phyloP scores from a whole-genome alignment of 2,329 filamentous ascomycete genomes.

The Phaeomoniella chlamydospora region DNA sequence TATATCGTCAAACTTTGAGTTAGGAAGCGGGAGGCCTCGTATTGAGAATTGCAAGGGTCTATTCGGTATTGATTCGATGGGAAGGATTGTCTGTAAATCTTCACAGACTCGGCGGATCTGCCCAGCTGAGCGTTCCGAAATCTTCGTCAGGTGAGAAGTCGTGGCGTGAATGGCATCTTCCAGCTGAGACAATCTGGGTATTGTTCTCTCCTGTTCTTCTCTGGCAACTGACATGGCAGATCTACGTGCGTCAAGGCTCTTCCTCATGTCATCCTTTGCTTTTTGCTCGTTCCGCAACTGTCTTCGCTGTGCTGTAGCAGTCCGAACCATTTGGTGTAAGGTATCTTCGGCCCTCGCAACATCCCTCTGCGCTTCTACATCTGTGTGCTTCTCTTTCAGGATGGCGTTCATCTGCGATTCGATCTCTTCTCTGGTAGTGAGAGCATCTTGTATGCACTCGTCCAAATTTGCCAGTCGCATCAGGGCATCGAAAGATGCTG shows the following conservation, averaged over 20 bases:
- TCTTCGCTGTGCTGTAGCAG: constrained; percentile 8
- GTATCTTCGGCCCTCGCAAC: constrained; percentile 9
- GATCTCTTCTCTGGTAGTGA: constrained; percentile 60
- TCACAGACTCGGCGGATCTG: constrained; percentile 81
- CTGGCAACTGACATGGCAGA: constrained; percentile 6
- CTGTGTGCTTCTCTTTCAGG: constrained; percentile 23
- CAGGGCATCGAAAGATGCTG: constrained; percentile 73
- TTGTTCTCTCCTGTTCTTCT: constrained; percentile 3
- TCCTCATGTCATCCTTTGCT: constrained; percentile 24
- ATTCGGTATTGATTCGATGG: constrained; percentile 54
- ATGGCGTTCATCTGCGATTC: constrained; percentile 58
- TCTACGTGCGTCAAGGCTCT: constrained; percentile 18
- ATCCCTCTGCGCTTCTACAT: constrained; percentile 18
- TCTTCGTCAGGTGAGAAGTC: constrained; percentile 14
- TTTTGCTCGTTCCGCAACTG: constrained; percentile 14
- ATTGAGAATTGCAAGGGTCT: constrained; percentile 72
- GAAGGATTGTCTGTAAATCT: constrained; percentile 65
- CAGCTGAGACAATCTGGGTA: constrained; percentile 3
- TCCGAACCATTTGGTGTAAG: constrained; percentile 4
- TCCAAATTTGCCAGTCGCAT: constrained; percentile 83
- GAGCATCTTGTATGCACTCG: constrained; percentile 78
- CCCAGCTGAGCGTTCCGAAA: constrained; percentile 53
- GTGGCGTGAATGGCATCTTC: constrained; percentile 3
- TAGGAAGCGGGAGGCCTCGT: constrained; percentile 62
- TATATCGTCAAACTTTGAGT: constrained; percentile 58